phyloP scores from a whole-genome alignment of 164 flowering plant genomes.

The Stephania japonica region DNA sequence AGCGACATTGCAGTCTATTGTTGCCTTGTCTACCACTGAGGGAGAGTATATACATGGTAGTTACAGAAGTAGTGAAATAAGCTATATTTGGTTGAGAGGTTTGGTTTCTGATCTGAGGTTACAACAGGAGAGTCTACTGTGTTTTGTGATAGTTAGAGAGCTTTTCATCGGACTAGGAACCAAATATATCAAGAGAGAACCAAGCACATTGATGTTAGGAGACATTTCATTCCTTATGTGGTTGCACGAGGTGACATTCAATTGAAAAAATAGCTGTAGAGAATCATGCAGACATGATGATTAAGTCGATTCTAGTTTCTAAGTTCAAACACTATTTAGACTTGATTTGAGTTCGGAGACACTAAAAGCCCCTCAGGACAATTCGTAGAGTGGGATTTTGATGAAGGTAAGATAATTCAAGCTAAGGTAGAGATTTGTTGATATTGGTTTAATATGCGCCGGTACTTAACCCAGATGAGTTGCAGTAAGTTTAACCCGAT shows the following conservation, averaged over 20 bases:
- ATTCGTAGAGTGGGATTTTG: neutral
- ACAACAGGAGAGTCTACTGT: neutral
- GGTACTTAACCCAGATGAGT: too few species aligned
- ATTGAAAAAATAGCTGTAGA: neutral
- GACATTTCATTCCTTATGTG: neutral
- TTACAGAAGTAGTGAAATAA: neutral
- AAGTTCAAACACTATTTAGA: conserved; percentile 6
- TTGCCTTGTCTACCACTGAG: neutral
- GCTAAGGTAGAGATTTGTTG: too few species aligned
- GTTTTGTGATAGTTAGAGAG: conserved; percentile 4
- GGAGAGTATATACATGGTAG: conserved; percentile 7
- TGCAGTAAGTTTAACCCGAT: too few species aligned
- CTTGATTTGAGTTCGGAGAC: neutral
- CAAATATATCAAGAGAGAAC: conserved; percentile 2
- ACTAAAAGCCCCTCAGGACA: neutral
- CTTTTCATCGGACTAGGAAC: neutral
- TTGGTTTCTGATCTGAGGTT: conserved; percentile 1
- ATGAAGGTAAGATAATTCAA: too few species aligned
- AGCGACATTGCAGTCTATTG: neutral
- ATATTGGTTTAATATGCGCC: too few species aligned
- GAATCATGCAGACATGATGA: neutral
- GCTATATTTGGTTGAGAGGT: conserved; percentile 4
- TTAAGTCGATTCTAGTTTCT: neutral
- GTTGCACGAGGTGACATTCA: neutral
- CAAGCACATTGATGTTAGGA: conserved; percentile 5